These are phyloP conservation scores for Leccinum aurantiacum DNA, from an alignment of 768 basidiomycete species.

Conservation along the genomic window DNA sequence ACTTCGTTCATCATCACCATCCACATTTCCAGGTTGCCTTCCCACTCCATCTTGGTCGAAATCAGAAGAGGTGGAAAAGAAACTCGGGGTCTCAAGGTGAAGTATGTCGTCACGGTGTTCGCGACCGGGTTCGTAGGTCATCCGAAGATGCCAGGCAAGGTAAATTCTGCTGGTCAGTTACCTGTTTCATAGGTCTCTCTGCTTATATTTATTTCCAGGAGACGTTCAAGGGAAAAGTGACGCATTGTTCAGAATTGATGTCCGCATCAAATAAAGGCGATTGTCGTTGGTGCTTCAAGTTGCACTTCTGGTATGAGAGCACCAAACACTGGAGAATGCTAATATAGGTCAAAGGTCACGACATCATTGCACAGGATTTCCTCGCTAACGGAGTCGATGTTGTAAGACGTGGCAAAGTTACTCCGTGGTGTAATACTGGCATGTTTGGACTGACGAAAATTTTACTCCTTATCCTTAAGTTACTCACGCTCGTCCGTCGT, in stretches of 20 bases:
- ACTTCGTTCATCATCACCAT: constrained; percentile 45
- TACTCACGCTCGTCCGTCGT: constrained; percentile 37
- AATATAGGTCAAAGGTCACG: constrained; percentile 30
- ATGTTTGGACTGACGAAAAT: not conserved
- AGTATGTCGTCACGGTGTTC: constrained; percentile 48
- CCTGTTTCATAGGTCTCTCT: not conserved
- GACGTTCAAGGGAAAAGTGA: constrained; percentile 50
- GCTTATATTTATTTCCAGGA: constrained; percentile 31
- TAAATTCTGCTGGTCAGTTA: constrained; percentile 10
- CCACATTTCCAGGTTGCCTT: too few relatives aligned
- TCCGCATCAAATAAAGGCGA: constrained; percentile 51
- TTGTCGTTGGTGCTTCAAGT: constrained; percentile 55
- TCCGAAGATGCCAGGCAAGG: constrained; percentile 48
- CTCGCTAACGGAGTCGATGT: constrained; percentile 29
- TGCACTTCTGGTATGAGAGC: constrained; percentile 50
- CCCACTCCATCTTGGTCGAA: constrained; percentile 31
- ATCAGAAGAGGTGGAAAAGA: constrained; percentile 35
- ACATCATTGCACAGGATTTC: constrained; percentile 38
- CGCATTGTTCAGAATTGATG: constrained; percentile 55
- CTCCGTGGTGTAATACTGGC: too few relatives aligned
- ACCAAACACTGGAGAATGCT: not conserved
- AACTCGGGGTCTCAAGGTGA: constrained; percentile 38
- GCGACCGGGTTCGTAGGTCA: constrained; percentile 52
- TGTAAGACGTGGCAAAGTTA: constrained; percentile 9
- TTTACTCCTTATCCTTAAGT: constrained; percentile 4